Evolutionary conservation across 2,329 filamentous ascomycete species (phyloP), one percentile per base, ranked within the genome.

Genomic region (Pyricularia pennisetigena): DNA sequence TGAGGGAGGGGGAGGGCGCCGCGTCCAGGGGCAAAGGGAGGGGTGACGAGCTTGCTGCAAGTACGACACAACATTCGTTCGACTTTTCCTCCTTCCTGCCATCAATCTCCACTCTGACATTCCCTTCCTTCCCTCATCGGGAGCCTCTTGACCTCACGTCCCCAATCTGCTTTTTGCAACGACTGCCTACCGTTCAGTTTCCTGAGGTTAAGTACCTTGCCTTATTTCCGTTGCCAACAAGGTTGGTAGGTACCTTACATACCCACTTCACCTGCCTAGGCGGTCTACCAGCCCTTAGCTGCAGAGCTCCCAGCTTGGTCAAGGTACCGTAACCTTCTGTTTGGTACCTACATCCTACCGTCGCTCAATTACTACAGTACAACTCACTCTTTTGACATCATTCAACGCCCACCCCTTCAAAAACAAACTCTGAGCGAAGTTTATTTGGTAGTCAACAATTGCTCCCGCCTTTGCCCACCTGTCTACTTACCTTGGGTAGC

Each of bases 41-140:
- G 29, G 29, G 64, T 49, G 66, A 67, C 57, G 66, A 67, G 57
- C 54, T 61, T 24, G 57, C 57, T 24, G 57, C 57, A 61, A 61
- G 57, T 61, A 61, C 57, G n/a, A 61, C 57, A 24, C 57, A 61
- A 64, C 62, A 26, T 29, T 35, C 23, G 63, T 69, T 41, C 49
- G 49, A 26, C 26, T 64, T 16, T 61, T 23, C 29, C 57, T 65
- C 26, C 57, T 30, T 30, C 62, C 23, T 12, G 23, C 62, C 62
- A 61, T 28, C 62, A 64, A 29, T 64, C 62, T 35, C 26, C 62
- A 29, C 62, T 64, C 59, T 63, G 7, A 23, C 59, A 26, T 26
- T 29, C 28, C 28, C 41, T 49, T 49, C 28, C 20, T 49, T 49
- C 20, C 41, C 41, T 49, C 41, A 49, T 49, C 41, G 41, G 41